These are phyloP conservation scores for Glutinoglossum americanum DNA, from an alignment of 495 filamentous ascomycete genomes.

Conservation along the genomic window DNA sequence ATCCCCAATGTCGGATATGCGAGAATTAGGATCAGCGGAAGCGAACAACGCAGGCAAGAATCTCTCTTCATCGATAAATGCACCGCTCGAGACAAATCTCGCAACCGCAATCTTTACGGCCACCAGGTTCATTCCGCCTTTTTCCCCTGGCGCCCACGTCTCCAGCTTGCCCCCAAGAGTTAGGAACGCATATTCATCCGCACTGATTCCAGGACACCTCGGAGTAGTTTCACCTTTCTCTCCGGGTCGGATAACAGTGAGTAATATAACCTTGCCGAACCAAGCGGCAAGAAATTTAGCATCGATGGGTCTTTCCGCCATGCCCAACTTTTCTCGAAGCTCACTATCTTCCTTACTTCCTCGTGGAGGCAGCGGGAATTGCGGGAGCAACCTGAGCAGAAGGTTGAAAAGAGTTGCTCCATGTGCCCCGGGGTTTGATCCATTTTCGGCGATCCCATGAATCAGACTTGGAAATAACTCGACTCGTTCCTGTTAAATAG, in stretches of 20 bases:
- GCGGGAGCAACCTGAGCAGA: slow-evolving; percentile 48
- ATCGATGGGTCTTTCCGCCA: slow-evolving; percentile 40
- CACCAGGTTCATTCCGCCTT: slow-evolving; percentile 41
- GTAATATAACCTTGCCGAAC: slow-evolving; percentile 61
- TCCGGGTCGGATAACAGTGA: slow-evolving; percentile 23
- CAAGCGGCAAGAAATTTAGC: slow-evolving; percentile 51
- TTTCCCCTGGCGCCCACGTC: slow-evolving; percentile 38
- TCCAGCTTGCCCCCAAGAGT: slow-evolving; percentile 40
- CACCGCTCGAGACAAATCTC: slow-evolving; percentile 58
- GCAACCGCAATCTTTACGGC: slow-evolving; percentile 47
- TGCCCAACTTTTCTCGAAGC: slow-evolving; percentile 39
- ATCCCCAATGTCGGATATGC: slow-evolving; percentile 59
- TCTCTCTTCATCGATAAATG: slow-evolving; percentile 58
- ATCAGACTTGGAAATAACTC: slow-evolving; percentile 51
- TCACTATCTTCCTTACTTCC: slow-evolving; percentile 56
- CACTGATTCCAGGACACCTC: slow-evolving; percentile 42
- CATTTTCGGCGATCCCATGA: slow-evolving; percentile 42
- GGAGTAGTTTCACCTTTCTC: slow-evolving; percentile 11
- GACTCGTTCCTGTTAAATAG: slow-evolving; percentile 29
- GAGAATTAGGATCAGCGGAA: slow-evolving; percentile 59
- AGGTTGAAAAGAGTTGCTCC: slow-evolving; percentile 63
- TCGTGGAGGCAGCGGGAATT: slow-evolving; percentile 48
- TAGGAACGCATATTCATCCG: slow-evolving; percentile 55
- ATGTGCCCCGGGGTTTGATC: slow-evolving; percentile 37
- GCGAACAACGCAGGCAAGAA: slow-evolving; percentile 72